Percentiles rank a stretch among this genome's conserved stretches.
Conservation (phyloP, 2,329 filamentous ascomycete species). For the Colletotrichum orbiculare region DNA sequence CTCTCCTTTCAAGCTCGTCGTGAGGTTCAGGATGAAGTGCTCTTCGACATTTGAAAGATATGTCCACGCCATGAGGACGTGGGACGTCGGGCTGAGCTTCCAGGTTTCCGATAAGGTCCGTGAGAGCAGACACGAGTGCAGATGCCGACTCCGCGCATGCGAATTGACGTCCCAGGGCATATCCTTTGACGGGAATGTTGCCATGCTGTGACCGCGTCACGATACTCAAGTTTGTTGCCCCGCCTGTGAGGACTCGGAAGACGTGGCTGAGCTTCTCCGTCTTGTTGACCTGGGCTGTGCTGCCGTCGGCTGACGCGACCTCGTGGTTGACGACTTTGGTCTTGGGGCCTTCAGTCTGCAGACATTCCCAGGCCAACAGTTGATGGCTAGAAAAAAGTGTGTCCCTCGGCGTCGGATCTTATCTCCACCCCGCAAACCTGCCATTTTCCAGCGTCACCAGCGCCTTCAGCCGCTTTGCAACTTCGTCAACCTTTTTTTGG, state of each 20-base stretch:
- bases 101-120: not conserved
- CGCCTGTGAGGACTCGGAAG: conserved; percentile 58
- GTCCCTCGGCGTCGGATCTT: no score
- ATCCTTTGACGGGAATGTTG: conserved; percentile 1
- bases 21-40: not conserved
- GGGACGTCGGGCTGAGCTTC: not conserved
- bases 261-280: conserved; percentile 46
- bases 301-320: conserved; percentile 45
- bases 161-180: not conserved
- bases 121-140: not conserved
- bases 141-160: not conserved
- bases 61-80: conserved; percentile 5
- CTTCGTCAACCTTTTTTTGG: no score
- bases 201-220: conserved; percentile 42
- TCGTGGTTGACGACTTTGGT: no score
- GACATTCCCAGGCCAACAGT: conserved; percentile 44
- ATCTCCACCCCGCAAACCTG: no score
- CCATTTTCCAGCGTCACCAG: no score
- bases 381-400: conserved; percentile 41
- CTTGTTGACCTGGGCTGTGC: conserved; percentile 50
- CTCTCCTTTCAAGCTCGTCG: conserved; percentile 3
- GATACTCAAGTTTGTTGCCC: conserved; percentile 58
- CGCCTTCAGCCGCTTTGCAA: no score
- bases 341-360: no score
- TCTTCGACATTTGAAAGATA: not conserved